Conservation (phyloP, 805 yeast genomes). For the Saccharomycopsis lassenensis region DNA sequence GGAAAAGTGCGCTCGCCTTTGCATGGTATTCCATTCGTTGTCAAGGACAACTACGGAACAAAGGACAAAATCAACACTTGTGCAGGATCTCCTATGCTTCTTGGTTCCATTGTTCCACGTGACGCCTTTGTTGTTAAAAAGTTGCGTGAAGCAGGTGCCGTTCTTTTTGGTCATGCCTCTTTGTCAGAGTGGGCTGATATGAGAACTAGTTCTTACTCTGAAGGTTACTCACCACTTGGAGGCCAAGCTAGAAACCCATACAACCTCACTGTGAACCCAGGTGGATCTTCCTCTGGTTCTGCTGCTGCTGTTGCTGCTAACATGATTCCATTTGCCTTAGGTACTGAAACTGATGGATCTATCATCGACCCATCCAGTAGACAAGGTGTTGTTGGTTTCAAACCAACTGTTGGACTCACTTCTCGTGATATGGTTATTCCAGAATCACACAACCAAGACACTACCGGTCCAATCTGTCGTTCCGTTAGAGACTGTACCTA, state of each 20-base stretch:
- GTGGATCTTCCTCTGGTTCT: conserved; percentile 25
- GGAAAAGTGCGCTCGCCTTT: conserved; percentile 22
- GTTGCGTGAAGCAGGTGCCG: conserved; percentile 24
- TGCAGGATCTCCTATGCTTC: conserved; percentile 21
- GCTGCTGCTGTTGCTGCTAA: conserved; percentile 24
- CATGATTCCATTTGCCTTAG: conserved; percentile 23
- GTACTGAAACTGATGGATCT: conserved; percentile 25
- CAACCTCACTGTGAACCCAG: conserved; percentile 22
- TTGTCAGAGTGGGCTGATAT: conserved; percentile 26
- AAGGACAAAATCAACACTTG: conserved; percentile 23
- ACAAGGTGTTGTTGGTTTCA: conserved; percentile 23
- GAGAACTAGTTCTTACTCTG: conserved; percentile 22
- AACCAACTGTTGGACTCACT: conserved; percentile 24
- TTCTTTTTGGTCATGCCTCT: conserved; percentile 23
- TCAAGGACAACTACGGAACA: conserved; percentile 24
- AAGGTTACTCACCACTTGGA: conserved; percentile 24
- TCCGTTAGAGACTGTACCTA: conserved; percentile 23
- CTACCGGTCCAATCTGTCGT: conserved; percentile 23
- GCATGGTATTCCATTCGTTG: conserved; percentile 25
- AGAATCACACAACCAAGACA: conserved; percentile 24
- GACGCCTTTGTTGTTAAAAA: conserved; percentile 23
- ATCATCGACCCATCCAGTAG: conserved; percentile 23
- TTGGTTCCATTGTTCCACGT: conserved; percentile 24
- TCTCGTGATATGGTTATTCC: conserved; percentile 24
- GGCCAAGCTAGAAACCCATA: conserved; percentile 24